Conservation (phyloP, 176 grass and related monocot genomes). For the Avena atlantica region DNA sequence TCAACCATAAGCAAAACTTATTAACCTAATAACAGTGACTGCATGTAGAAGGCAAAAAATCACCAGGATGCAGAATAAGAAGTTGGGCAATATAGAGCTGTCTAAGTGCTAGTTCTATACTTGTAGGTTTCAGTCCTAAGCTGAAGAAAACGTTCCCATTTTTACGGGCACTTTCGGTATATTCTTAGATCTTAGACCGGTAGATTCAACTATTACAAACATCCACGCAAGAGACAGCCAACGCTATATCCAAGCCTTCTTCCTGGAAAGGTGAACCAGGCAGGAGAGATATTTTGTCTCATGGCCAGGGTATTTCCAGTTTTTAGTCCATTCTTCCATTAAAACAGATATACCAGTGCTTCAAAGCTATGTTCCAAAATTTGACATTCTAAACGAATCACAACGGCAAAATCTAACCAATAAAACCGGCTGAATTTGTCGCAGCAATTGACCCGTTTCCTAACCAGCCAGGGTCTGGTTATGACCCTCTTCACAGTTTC, state of each 20-base stretch:
- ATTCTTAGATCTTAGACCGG: constrained; percentile 23
- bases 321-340: background rate
- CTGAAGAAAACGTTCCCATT: background rate
- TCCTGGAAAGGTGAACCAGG: background rate
- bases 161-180: background rate
- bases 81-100: background rate
- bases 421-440: background rate
- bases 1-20: constrained; percentile 7
- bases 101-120: background rate
- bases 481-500: constrained; percentile 1
- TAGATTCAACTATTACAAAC: background rate
- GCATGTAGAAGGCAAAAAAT: background rate
- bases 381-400: background rate
- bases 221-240: constrained; percentile 4
- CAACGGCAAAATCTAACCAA: background rate
- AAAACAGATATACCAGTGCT: background rate
- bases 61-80: background rate
- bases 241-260: background rate
- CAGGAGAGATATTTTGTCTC: background rate
- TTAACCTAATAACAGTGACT: background rate
- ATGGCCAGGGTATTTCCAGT: no score
- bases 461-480: constrained; percentile 7
- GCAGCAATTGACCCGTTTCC: background rate
- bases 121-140: background rate
- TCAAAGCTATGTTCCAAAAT: background rate